Evolutionary conservation across 2,329 filamentous ascomycete species (phyloP).

Genomic region (Teratosphaeria nubilosa): DNA sequence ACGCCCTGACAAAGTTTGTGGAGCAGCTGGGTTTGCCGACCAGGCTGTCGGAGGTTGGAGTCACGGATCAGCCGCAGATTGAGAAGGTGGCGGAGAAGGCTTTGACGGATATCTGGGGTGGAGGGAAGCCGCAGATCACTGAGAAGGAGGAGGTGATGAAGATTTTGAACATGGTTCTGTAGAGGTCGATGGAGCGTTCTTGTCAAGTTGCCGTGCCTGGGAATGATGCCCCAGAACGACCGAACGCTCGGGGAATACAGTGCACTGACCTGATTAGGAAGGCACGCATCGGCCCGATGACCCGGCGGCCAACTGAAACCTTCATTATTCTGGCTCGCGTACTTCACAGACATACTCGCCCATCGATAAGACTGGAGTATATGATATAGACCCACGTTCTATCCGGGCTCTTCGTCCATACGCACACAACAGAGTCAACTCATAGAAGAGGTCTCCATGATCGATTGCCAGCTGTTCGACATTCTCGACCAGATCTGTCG

Average conservation of each 20-base stretch:
- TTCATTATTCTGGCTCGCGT: neutral
- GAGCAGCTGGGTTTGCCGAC: constrained; percentile 44
- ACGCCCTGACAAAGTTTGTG: constrained; percentile 43
- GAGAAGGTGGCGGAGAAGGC: constrained; percentile 37
- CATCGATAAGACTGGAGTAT: too few relatives aligned
- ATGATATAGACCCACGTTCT: too few relatives aligned
- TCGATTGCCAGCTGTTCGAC: constrained; percentile 46
- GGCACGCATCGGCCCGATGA: too few relatives aligned
- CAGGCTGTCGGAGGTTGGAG: constrained; percentile 41
- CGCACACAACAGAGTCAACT: too few relatives aligned
- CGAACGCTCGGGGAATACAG: too few relatives aligned
- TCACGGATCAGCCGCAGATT: constrained; percentile 33
- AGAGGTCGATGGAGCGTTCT: neutral
- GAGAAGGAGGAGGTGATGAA: constrained; percentile 42
- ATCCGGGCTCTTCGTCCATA: too few relatives aligned
- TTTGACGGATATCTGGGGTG: constrained; percentile 41
- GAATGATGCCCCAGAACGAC: neutral
- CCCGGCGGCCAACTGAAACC: neutral
- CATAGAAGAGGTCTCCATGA: constrained; percentile 45
- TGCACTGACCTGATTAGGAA: too few relatives aligned
- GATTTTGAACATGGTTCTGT: constrained; percentile 34
- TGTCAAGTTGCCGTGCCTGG: neutral
- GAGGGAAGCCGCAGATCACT: constrained; percentile 43
- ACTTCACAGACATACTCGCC: neutral
- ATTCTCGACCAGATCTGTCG: constrained; percentile 43